Evolutionary conservation across 352 stramenopile genomes (phyloP).

Genomic region (Pythium scleroteichum): DNA sequence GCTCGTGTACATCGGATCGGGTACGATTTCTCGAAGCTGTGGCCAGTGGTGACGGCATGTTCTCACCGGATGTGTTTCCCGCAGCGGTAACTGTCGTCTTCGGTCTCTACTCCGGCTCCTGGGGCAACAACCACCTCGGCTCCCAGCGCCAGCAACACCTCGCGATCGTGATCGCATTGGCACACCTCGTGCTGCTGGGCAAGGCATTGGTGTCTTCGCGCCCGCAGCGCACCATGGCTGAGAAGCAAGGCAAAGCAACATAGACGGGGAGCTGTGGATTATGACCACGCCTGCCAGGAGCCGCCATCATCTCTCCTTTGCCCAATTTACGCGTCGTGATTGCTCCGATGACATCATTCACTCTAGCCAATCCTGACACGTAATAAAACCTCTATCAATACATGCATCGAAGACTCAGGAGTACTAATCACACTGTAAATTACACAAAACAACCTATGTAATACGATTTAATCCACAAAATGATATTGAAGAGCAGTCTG

Average conservation of each 20-base stretch:
- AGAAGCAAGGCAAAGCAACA: conserved; percentile 15
- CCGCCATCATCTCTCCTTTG: no score
- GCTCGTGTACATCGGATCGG: conserved; percentile 54
- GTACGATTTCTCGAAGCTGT: conserved; percentile 13
- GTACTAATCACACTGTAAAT: background rate
- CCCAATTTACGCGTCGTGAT: background rate
- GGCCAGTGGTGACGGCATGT: background rate
- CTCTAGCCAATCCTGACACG: background rate
- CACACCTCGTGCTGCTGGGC: conserved; percentile 47
- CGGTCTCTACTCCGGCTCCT: conserved; percentile 48
- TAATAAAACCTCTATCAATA: background rate
- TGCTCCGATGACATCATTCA: background rate
- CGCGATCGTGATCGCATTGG: conserved; percentile 46
- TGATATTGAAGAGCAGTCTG: no score
- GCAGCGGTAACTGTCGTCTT: conserved; percentile 48
- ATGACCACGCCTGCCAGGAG: no score
- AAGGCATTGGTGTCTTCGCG: conserved; percentile 23
- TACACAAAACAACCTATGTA: no score
- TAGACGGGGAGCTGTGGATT: background rate
- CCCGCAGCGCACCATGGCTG: conserved; percentile 6
- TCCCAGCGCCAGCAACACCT: conserved; percentile 47
- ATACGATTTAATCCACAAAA: no score
- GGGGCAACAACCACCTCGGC: conserved; percentile 36
- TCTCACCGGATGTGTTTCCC: background rate
- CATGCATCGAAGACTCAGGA: background rate